Percentiles rank a stretch among this genome's conserved stretches.
Conservation (phyloP, 2,329 filamentous ascomycete species). For the Sporothrix protearum region DNA sequence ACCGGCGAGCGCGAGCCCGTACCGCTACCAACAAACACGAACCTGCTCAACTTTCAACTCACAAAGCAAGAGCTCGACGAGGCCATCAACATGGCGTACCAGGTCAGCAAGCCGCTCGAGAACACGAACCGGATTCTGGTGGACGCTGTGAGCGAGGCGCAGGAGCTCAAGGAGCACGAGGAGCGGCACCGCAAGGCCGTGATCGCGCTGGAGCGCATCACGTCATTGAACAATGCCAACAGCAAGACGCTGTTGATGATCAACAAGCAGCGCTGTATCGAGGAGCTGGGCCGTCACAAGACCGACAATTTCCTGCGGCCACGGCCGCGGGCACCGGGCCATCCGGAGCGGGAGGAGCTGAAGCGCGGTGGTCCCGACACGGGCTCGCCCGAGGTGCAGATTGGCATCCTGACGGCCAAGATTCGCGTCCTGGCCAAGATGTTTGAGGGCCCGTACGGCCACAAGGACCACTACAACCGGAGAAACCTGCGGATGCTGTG, state of each 20-base stretch:
- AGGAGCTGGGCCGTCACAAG: constrained; percentile 84
- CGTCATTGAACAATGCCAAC: constrained; percentile 71
- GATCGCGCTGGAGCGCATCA: constrained; percentile 75
- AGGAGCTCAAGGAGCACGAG: constrained; percentile 44
- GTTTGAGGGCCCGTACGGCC: constrained; percentile 62
- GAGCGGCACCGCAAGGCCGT: constrained; percentile 63
- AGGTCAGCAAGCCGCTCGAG: constrained; percentile 58
- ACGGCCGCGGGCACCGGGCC: constrained; percentile 50
- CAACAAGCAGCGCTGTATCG: constrained; percentile 80
- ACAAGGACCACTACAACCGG: constrained; percentile 93
- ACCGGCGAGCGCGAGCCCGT: constrained; percentile 34
- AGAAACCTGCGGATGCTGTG: constrained; percentile 80
- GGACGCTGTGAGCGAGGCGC: constrained; percentile 43
- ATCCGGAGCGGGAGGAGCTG: constrained; percentile 40
- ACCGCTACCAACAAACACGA: constrained; percentile 46
- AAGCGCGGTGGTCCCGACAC: constrained; percentile 83
- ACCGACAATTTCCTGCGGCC: constrained; percentile 70
- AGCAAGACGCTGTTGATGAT: constrained; percentile 73
- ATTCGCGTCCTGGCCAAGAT: constrained; percentile 76
- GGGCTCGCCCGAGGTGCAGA: constrained; percentile 95
- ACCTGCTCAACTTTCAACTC: constrained; percentile 73
- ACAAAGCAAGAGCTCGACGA: constrained; percentile 62
- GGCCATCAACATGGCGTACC: constrained; percentile 64
- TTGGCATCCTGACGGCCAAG: constrained; percentile 90
- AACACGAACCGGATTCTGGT: constrained; percentile 36